Evolutionary conservation across 441 rosid species (phyloP), one percentile per base, ranked within the genome.

Genomic region (Pelargonium citronellum): DNA sequence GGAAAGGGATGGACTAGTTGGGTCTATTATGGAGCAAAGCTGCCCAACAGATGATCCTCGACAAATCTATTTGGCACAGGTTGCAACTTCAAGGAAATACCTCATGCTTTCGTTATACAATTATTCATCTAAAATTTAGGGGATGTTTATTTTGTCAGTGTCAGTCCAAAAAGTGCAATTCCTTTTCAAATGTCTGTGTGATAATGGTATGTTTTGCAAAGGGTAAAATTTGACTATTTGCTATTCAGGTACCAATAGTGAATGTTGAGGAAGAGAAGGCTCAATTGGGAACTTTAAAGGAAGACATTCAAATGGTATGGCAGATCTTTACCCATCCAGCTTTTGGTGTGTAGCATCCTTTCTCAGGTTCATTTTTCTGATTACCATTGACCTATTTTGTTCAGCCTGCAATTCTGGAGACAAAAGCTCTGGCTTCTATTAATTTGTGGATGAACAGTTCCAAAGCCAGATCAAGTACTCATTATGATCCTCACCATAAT

Each of bases 401-500:
- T 68, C 79, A 90, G 96, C 99, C 96, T 68, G 55, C 75, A 15
- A 66, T 89, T 71, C 74, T 90, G 82, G 89, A 53, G 78, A 72
- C 20, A 68, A 87, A 86, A 74, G 75, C 80, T 72, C 51, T 90
- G 60, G 82, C 96, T 75, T 87, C 96, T 62, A 74, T 90, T 76
- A 91, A 94, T 80, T 74, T 94, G 67, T 94, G 96, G 97, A 91
- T 94, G 96, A 94, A 88, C 75, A 85, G 66, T 78, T 83, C 92
- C 57, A 71, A 86, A 70, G 87, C 94, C 68, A 83, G 92, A 66
- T 91, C 96, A 71, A 89, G 91, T 81, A 82, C 91, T 64, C 94
- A 89, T 84, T 89, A 91, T 68, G 97, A 90, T 78, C 96, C 96
- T 53, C 96, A 94, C 78, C 96, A 94, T 78, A 91, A 94, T 78